Percentiles rank a stretch among this genome's conserved stretches.
Evolutionary conservation across 805 yeast species (phyloP).

Genomic region (Zygosaccharomyces pseudorouxii): DNA sequence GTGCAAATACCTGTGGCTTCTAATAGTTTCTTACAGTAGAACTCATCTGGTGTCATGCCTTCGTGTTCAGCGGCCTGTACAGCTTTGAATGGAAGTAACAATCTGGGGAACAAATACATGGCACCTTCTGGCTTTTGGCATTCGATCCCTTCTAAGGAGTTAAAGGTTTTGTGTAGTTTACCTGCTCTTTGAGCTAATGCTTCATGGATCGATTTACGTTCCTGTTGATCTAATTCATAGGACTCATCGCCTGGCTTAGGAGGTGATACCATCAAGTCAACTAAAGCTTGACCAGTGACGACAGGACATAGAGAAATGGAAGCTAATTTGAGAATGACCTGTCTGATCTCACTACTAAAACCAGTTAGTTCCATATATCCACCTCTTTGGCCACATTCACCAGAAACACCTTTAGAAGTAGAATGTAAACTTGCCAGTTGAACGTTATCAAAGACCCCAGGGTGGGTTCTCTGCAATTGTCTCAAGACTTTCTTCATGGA

Average conservation of each 20-base stretch:
- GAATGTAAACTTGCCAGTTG: slow-evolving; percentile 93
- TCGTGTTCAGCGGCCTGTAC: slow-evolving; percentile 52
- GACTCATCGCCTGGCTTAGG: slow-evolving; percentile 77
- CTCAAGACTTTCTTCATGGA: slow-evolving; percentile 80
- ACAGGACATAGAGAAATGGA: slow-evolving; percentile 91
- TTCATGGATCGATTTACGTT: slow-evolving; percentile 56
- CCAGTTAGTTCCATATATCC: slow-evolving; percentile 96
- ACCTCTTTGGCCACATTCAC: slow-evolving; percentile 99
- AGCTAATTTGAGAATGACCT: slow-evolving; percentile 75
- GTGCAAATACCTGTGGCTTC: slow-evolving; percentile 93
- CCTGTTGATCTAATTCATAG: slow-evolving; percentile 58
- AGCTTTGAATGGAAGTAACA: slow-evolving; percentile 62
- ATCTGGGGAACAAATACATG: slow-evolving; percentile 89
- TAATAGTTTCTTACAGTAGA: slow-evolving; percentile 78
- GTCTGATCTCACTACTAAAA: slow-evolving; percentile 62
- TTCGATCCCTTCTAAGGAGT: slow-evolving; percentile 69
- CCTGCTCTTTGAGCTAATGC: slow-evolving; percentile 62
- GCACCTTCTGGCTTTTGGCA: slow-evolving; percentile 96
- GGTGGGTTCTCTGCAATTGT: slow-evolving; percentile 52
- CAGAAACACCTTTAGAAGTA: slow-evolving; percentile 95
- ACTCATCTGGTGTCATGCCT: slow-evolving; percentile 71
- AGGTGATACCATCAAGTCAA: slow-evolving; percentile 91
- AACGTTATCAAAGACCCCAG: slow-evolving; percentile 59
- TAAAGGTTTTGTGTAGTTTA: slow-evolving; percentile 64
- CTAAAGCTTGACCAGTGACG: slow-evolving; percentile 89